Percentiles rank a stretch among this genome's conserved stretches.
Conservation (phyloP, 352 stramenopile genomes). For the Thalassiosira oceanica region DNA sequence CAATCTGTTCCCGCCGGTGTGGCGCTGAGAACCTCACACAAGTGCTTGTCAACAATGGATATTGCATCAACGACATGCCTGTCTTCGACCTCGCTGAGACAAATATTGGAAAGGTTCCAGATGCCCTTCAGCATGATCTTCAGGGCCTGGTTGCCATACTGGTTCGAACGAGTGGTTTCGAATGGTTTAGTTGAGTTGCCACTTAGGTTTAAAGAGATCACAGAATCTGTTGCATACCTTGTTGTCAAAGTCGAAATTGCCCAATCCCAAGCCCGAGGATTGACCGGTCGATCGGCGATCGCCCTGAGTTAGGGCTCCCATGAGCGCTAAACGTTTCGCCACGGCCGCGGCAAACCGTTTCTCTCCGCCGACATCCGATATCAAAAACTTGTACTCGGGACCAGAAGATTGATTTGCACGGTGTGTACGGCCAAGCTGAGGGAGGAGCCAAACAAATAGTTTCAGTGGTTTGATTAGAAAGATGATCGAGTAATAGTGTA, state of each 20-base stretch:
- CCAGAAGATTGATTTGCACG: slow-evolving; percentile 71
- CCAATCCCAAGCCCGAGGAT: slow-evolving; percentile 35
- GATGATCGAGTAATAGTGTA: too few species aligned
- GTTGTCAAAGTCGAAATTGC: slow-evolving; percentile 49
- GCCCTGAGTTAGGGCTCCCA: slow-evolving; percentile 83
- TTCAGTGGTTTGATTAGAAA: too few species aligned
- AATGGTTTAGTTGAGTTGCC: slow-evolving; percentile 10
- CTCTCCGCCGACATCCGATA: slow-evolving; percentile 81
- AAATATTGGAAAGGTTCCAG: slow-evolving; percentile 8
- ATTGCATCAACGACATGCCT: slow-evolving; percentile 22
- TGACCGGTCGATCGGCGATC: slow-evolving; percentile 70
- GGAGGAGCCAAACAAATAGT: too few species aligned
- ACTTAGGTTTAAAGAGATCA: background rate
- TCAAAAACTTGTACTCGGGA: slow-evolving; percentile 77
- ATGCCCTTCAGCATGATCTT: slow-evolving; percentile 32
- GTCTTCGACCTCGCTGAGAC: slow-evolving; percentile 1
- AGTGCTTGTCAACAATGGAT: slow-evolving; percentile 22
- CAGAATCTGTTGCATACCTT: slow-evolving; percentile 1
- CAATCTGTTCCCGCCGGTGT: background rate
- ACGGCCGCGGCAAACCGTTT: slow-evolving; percentile 80
- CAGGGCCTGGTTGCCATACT: slow-evolving; percentile 33
- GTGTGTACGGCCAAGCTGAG: slow-evolving; percentile 48
- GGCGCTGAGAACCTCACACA: slow-evolving; percentile 25
- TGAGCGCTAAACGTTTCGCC: slow-evolving; percentile 68
- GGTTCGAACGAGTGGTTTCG: too few species aligned